A percentile compares a stretch with the other conserved stretches of the same genome.
Evolutionary conservation across 2,329 filamentous ascomycete species (phyloP).

Genomic region (Cryphonectria parasitica): DNA sequence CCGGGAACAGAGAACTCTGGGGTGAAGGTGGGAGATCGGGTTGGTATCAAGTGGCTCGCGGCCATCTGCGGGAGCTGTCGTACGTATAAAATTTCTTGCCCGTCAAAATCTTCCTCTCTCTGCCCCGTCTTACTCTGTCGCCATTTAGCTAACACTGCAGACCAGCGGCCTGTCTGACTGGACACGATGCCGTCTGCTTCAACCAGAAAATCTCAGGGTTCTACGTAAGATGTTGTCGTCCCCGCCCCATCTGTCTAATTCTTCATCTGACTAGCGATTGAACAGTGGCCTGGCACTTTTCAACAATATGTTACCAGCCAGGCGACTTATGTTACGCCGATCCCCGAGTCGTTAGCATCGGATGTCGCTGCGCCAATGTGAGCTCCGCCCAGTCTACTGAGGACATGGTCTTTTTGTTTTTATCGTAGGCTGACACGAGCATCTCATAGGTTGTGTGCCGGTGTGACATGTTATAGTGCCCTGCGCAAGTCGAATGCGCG

Average conservation of each 20-base stretch:
- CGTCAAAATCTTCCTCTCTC: not conserved
- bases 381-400: not conserved
- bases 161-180: conserved; percentile 52
- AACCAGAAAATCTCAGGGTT: conserved; percentile 66
- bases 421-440: not conserved
- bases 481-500: conserved; percentile 63
- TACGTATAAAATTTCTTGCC: not conserved
- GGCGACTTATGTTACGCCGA: conserved; percentile 71
- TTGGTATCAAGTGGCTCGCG: conserved; percentile 72
- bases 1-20: conserved; percentile 58
- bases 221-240: conserved; percentile 41
- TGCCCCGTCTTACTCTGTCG: conserved; percentile 4
- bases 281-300: conserved; percentile 66
- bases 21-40: conserved; percentile 68
- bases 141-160: conserved; percentile 36
- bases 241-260: too few species aligned
- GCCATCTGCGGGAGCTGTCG: conserved; percentile 57
- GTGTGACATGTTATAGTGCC: conserved; percentile 69
- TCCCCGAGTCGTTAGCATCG: conserved; percentile 63
- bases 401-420: not conserved
- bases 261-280: not conserved
- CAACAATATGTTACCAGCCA: conserved; percentile 69
- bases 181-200: conserved; percentile 68
- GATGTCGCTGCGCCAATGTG: conserved; percentile 66
- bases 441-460: conserved; percentile 37